These are phyloP conservation scores for Botrytis galanthina DNA, from an alignment of 2,329 filamentous ascomycete species.

Conservation along the genomic window DNA sequence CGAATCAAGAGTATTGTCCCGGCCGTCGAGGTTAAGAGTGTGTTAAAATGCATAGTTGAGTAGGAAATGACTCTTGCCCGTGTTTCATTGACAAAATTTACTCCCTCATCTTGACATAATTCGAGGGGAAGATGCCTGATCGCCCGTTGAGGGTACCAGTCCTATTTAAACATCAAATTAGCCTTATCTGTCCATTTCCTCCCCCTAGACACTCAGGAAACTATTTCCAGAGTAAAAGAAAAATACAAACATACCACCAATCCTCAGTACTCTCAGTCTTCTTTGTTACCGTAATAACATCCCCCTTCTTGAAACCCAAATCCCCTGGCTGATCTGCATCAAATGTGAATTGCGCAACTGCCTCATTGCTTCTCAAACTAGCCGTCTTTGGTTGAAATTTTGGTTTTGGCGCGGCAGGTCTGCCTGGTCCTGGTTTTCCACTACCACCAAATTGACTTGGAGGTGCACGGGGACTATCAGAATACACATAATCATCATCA, in stretches of 20 bases:
- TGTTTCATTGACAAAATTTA: constrained; percentile 30
- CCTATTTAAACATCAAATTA: constrained; percentile 46
- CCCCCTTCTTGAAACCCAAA: constrained; percentile 94
- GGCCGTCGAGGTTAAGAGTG: neutral
- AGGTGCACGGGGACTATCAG: constrained; percentile 46
- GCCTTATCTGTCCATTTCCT: neutral
- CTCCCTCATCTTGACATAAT: constrained; percentile 67
- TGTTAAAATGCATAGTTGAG: neutral
- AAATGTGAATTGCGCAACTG: constrained; percentile 88
- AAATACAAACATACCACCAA: constrained; percentile 71
- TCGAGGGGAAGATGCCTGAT: constrained; percentile 91
- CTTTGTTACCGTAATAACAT: constrained; percentile 92
- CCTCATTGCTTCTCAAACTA: constrained; percentile 69
- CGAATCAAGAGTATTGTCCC: neutral
- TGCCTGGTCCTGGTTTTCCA: constrained; percentile 56
- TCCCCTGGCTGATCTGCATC: constrained; percentile 92
- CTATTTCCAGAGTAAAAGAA: neutral
- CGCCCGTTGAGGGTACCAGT: constrained; percentile 82
- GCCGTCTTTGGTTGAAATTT: constrained; percentile 65
- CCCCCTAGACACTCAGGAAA: neutral
- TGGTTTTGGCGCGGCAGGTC: constrained; percentile 87
- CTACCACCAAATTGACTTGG: constrained; percentile 38
- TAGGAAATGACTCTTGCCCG: neutral
- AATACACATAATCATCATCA: constrained; percentile 54
- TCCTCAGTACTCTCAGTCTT: constrained; percentile 91